Base-by-base conservation (phyloP, 2,329 filamentous ascomycete genomes). In the Colletotrichum sp. region DNA sequence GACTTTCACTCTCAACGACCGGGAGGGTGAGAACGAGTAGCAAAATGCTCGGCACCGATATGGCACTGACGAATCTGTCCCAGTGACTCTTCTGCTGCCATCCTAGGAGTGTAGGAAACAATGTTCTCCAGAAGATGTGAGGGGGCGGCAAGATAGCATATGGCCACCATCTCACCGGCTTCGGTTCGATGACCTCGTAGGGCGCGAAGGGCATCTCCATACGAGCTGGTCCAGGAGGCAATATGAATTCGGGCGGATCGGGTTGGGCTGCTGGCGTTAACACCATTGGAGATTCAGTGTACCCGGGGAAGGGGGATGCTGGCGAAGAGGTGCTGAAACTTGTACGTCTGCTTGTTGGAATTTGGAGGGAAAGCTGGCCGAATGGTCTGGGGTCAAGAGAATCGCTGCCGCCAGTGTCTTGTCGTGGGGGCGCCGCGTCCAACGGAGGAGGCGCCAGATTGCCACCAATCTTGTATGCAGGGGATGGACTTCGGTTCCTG, bases 1-100 rank as follows among this genome's bases (percentile, higher is more conserved):
- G 88, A 24, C 91, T 89, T 57, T 91, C 90, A 2, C 91, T 91
- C 80, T 99, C 96, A 7, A 98, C 95, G 1, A 99, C 96, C 0
- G 98, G 97, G 6, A 99, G 85, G 1, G 97, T 99, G 63, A 97
- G 92, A 1, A 96, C 96, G 6, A 99, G 89, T 3, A 99, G 86
- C 77, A 99, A 95, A 49, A 99, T 95, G 80, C 94, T 98, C 2
- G 96, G 95, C n/a, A 95, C 93, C 9, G 96, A 96, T 49, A 98
- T 89, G 13, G 97, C 80, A 57, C 95, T 96, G 64, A 98, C 87
- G 60, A 96, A 86, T 81, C 95, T 96, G 80, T 96, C 96, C 92
- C 93, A 95, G n/a, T 94, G 84, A n/a, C 88, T 92, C 85, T 98
- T 99, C 32, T 94, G 91, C 59, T 85, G 88, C 95, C 96, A 99